Conservation (phyloP, 2,329 filamentous ascomycete species). For the Diaporthe helianthi region DNA sequence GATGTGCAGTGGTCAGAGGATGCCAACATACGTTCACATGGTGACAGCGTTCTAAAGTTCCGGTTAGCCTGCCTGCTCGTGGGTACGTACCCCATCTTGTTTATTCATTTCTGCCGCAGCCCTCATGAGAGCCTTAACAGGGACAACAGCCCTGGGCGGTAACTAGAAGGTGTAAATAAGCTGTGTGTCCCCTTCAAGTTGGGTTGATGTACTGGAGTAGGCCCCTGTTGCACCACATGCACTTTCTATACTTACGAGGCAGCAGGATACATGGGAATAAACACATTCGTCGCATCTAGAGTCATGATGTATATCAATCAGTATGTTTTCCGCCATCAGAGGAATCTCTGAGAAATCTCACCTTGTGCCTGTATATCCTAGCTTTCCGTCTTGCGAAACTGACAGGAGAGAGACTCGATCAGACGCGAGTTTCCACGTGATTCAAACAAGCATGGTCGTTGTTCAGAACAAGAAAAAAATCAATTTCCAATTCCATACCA, state of each 20-base stretch:
- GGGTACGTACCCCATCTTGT: constrained; percentile 24
- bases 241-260: neutral
- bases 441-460: too few species aligned
- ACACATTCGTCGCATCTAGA: constrained; percentile 23
- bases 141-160: constrained; percentile 9
- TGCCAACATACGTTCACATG: neutral
- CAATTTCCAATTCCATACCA: neutral
- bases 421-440: neutral
- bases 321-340: neutral
- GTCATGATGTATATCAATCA: neutral
- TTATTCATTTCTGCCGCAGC: constrained; percentile 22
- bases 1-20: neutral
- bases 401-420: neutral
- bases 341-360: neutral
- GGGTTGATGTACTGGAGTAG: neutral
- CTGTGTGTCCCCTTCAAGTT: too few species aligned
- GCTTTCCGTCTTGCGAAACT: constrained; percentile 15
- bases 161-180: neutral
- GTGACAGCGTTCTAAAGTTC: too few species aligned
- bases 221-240: too few species aligned
- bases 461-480: neutral
- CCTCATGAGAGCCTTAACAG: constrained; percentile 27
- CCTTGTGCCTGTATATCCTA: constrained; percentile 20
- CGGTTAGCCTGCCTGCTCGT: neutral
- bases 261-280: constrained; percentile 26